Percentiles rank a stretch among this genome's conserved stretches.
phyloP scores from a whole-genome alignment of 2,329 filamentous ascomycete species.

The Ampelomyces quisqualis region DNA sequence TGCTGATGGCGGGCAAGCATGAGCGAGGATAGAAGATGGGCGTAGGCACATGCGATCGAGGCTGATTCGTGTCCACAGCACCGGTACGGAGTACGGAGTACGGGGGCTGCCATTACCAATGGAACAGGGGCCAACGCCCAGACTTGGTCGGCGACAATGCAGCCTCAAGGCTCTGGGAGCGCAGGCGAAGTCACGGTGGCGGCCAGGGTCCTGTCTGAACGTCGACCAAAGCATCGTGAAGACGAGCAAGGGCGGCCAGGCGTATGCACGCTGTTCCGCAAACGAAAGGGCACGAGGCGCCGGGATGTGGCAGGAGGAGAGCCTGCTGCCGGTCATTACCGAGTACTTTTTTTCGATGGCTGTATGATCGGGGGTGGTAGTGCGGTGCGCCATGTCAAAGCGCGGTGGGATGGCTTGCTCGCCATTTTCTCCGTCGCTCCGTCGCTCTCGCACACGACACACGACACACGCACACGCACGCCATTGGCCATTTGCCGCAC shows the following conservation, averaged over 20 bases:
- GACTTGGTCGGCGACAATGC: conserved; percentile 18
- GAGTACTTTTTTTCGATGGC: neutral
- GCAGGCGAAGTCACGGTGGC: conserved; percentile 16
- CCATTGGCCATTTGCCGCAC: too few relatives aligned
- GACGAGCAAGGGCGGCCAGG: conserved; percentile 17
- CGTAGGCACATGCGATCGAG: conserved; percentile 15
- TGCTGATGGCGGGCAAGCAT: too few relatives aligned
- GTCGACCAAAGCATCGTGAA: conserved; percentile 6
- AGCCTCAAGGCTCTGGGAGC: neutral
- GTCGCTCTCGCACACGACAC: too few relatives aligned
- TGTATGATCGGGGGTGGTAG: neutral
- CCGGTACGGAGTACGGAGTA: conserved; percentile 1
- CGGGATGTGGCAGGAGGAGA: conserved; percentile 5
- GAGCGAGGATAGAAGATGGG: conserved; percentile 13
- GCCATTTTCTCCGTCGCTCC: neutral
- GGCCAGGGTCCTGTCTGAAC: conserved; percentile 11
- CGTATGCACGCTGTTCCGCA: conserved; percentile 11
- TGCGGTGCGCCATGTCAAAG: conserved; percentile 1
- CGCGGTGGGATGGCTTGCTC: conserved; percentile 13
- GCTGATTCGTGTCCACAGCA: conserved; percentile 13
- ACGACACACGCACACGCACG: too few relatives aligned
- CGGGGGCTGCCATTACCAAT: conserved; percentile 12
- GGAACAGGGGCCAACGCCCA: conserved; percentile 8
- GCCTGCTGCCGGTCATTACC: conserved; percentile 12
- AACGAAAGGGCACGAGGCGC: conserved; percentile 4